Evolutionary conservation across 257 asterid species (phyloP).

Genomic region (Avicennia marina): DNA sequence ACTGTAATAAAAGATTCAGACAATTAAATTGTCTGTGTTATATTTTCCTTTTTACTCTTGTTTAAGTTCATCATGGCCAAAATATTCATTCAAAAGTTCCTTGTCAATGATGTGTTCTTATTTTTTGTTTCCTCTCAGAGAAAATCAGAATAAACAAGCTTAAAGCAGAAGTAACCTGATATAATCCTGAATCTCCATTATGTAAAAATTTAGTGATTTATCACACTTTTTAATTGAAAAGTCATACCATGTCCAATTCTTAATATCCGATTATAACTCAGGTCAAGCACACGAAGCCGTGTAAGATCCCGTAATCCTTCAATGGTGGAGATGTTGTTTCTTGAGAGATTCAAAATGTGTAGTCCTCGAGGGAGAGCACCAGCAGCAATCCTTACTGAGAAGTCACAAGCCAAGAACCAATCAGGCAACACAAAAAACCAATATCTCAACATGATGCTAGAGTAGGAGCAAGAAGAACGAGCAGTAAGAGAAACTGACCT

Average conservation of each 20-base stretch:
- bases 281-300: slow-evolving; percentile 90
- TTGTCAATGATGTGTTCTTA: not conserved
- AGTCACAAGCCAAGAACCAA: slow-evolving; percentile 9
- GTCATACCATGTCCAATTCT: slow-evolving; percentile 90
- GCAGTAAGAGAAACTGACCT: slow-evolving; percentile 44
- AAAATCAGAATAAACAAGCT: too few species aligned
- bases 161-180: not conserved
- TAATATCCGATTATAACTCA: slow-evolving; percentile 83
- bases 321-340: slow-evolving; percentile 71
- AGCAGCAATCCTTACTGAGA: slow-evolving; percentile 74
- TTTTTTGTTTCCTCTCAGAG: too few species aligned
- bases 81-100: not conserved
- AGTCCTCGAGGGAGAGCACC: slow-evolving; percentile 98
- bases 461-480: not conserved
- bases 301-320: slow-evolving; percentile 94
- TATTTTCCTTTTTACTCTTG: slow-evolving; percentile 11
- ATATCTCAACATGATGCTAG: slow-evolving; percentile 5
- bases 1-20: not conserved
- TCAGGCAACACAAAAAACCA: slow-evolving; percentile 14
- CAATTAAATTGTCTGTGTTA: too few species aligned
- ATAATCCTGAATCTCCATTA: not conserved
- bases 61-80: not conserved
- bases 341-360: slow-evolving; percentile 83
- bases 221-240: slow-evolving; percentile 6
- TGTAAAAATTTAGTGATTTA: not conserved